phyloP scores from a whole-genome alignment of 2,329 filamentous ascomycete genomes.

The Dendryphion nanum region DNA sequence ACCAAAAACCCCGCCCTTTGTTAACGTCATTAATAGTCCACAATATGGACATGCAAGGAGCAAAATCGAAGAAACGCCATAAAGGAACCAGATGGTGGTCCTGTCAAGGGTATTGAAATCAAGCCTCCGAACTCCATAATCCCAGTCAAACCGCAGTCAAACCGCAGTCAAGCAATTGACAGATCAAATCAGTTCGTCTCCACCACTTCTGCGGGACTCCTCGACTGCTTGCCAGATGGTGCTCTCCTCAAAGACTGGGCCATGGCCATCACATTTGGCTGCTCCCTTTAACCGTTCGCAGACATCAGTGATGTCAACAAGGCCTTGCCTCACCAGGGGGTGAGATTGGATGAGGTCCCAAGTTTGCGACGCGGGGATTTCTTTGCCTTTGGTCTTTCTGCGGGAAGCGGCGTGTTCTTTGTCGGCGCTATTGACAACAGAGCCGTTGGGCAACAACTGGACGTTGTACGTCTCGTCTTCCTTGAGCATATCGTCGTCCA shows the following conservation, averaged over 20 bases:
- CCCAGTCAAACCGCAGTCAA: background rate
- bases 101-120: background rate
- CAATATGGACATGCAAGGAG: too few relatives aligned
- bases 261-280: constrained; percentile 79
- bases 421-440: constrained; percentile 30
- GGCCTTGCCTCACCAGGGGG: constrained; percentile 70
- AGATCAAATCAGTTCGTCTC: constrained; percentile 68
- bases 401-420: constrained; percentile 23
- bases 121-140: constrained; percentile 3
- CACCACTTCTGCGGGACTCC: constrained; percentile 72
- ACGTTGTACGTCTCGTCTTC: constrained; percentile 28
- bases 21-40: too few relatives aligned
- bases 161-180: constrained; percentile 3
- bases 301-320: constrained; percentile 79
- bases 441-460: constrained; percentile 26
- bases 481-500: constrained; percentile 12
- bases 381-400: constrained; percentile 19
- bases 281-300: constrained; percentile 73
- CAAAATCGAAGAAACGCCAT: too few relatives aligned
- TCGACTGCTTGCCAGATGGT: constrained; percentile 73
- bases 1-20: too few relatives aligned
- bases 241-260: constrained; percentile 81
- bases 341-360: constrained; percentile 90
- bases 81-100: background rate
- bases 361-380: constrained; percentile 50